phyloP scores from a whole-genome alignment of 2,329 filamentous ascomycete species.

The Pestalotiopsis sp. region DNA sequence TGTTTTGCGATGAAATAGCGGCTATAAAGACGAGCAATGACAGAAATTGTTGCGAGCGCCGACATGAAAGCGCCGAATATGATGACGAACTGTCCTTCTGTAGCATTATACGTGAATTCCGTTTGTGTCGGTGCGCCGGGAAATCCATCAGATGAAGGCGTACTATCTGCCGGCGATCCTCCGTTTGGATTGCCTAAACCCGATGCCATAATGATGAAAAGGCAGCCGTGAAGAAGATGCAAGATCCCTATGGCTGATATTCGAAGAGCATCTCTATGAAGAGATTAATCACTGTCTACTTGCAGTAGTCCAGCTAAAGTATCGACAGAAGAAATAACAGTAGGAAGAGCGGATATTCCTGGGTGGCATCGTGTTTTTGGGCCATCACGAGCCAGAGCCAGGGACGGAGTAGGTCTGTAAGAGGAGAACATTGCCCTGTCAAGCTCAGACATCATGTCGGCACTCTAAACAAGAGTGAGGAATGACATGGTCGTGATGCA shows the following conservation, averaged over 20 bases:
- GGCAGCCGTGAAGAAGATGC: not conserved
- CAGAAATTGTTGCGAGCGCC: not conserved
- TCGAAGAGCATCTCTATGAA: not conserved
- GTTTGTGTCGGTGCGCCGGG: not conserved
- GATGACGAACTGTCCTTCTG: constrained; percentile 6
- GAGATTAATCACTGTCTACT: not conserved
- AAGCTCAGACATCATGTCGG: not conserved
- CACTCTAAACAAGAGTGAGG: not conserved
- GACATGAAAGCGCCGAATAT: constrained; percentile 9
- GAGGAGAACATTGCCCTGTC: not conserved
- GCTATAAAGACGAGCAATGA: constrained; percentile 8
- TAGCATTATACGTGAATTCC: constrained; percentile 3
- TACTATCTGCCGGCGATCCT: not conserved
- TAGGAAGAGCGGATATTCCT: not conserved
- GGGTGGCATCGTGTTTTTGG: not conserved
- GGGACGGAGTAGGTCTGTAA: not conserved
- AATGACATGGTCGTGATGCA: not conserved
- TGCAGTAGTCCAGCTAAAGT: not conserved
- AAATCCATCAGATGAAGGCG: not conserved
- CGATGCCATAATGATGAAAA: not conserved
- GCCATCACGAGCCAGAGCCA: not conserved
- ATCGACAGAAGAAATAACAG: not conserved
- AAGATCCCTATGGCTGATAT: not conserved
- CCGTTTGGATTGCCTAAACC: not conserved
- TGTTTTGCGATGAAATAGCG: constrained; percentile 10